Conservation (phyloP, 441 rosid species). For the Erodium chrysanthum region DNA sequence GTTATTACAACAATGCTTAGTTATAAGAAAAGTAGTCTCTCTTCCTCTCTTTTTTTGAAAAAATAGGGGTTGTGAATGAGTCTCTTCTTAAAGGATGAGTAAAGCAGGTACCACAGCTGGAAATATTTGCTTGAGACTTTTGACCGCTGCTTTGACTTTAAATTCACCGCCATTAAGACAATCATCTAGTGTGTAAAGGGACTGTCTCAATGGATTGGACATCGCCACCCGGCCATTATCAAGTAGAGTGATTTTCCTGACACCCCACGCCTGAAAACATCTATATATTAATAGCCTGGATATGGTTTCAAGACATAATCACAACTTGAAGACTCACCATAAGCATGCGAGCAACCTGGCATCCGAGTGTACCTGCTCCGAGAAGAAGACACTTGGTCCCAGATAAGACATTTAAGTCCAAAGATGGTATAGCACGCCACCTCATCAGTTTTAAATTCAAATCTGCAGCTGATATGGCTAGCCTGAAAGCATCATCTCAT, state of each 20-base stretch:
- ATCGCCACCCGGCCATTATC: conserved; percentile 88
- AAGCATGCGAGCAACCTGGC: conserved; percentile 94
- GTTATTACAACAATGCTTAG: neutral
- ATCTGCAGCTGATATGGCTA: conserved; percentile 84
- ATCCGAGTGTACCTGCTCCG: conserved; percentile 95
- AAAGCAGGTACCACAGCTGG: conserved; percentile 61
- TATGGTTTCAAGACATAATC: conserved; percentile 3
- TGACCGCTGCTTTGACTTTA: conserved; percentile 77
- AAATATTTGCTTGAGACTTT: conserved; percentile 69
- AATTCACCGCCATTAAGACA: conserved; percentile 74
- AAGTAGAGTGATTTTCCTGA: conserved; percentile 71
- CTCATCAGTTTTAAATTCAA: conserved; percentile 90
- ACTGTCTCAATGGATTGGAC: conserved; percentile 96
- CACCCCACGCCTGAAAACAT: conserved; percentile 75
- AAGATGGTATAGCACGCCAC: conserved; percentile 94
- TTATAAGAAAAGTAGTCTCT: conserved; percentile 4
- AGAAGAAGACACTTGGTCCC: conserved; percentile 86
- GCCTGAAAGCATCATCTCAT: conserved; percentile 32
- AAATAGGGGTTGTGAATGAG: neutral
- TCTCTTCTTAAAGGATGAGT: conserved; percentile 3
- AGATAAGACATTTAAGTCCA: conserved; percentile 53
- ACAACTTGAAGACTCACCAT: conserved; percentile 40
- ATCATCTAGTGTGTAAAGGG: conserved; percentile 76
- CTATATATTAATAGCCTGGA: conserved; percentile 17
- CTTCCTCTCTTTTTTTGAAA: neutral